Percentiles rank a stretch among this genome's conserved stretches.
These are phyloP conservation scores for Carallia pectinifolia DNA, from an alignment of 345 rosid genomes.

Conservation along the genomic window DNA sequence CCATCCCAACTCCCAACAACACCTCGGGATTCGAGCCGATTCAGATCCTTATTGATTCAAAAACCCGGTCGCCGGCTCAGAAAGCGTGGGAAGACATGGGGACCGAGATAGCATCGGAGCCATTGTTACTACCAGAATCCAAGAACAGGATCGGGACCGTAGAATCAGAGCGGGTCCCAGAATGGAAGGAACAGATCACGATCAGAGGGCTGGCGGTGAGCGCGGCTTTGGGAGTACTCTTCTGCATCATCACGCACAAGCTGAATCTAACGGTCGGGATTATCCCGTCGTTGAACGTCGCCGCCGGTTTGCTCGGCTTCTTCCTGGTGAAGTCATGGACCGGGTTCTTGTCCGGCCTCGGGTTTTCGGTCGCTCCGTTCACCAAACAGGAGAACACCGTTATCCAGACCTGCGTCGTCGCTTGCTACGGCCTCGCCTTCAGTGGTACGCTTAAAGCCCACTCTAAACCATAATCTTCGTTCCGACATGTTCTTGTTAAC, in stretches of 20 bases:
- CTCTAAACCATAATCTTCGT: neutral
- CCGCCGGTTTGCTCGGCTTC: constrained; percentile 89
- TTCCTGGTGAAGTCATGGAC: constrained; percentile 93
- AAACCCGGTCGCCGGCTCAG: too few species aligned
- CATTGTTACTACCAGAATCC: constrained; percentile 40
- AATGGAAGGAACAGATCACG: constrained; percentile 94
- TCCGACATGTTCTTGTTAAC: too few species aligned
- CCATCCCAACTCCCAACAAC: too few species aligned
- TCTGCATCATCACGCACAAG: constrained; percentile 88
- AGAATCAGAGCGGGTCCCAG: constrained; percentile 48
- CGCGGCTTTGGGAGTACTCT: constrained; percentile 64
- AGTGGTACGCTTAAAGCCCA: constrained; percentile 42
- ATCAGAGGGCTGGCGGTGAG: constrained; percentile 67
- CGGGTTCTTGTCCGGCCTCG: constrained; percentile 56
- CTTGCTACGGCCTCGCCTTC: constrained; percentile 88
- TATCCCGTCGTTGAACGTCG: constrained; percentile 88
- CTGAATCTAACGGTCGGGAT: constrained; percentile 89
- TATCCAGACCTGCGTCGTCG: constrained; percentile 95
- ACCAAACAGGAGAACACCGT: constrained; percentile 93
- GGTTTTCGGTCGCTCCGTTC: constrained; percentile 59
- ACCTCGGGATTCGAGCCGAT: too few species aligned
- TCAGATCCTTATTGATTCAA: too few species aligned
- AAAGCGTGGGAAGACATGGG: constrained; percentile 39
- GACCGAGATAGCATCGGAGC: constrained; percentile 55
- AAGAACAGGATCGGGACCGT: constrained; percentile 14